These are phyloP conservation scores for Acacia confusa DNA, from an alignment of 306 rosid genomes.

Conservation along the genomic window DNA sequence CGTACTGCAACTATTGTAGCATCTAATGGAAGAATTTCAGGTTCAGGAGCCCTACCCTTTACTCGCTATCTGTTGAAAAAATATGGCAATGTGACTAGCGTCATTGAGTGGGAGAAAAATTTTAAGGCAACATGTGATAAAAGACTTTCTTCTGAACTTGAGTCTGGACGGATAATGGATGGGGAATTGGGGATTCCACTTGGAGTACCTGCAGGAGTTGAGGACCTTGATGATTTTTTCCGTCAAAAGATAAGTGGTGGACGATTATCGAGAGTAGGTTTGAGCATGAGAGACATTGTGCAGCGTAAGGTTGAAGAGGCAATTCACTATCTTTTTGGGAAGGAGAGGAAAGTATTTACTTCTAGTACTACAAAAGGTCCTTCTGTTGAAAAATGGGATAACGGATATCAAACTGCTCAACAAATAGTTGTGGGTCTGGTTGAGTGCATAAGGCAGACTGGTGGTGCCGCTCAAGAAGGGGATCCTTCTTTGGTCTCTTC, in stretches of 20 bases:
- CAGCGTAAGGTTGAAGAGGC: slow-evolving; percentile 73
- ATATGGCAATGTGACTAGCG: slow-evolving; percentile 60
- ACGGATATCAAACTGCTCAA: slow-evolving; percentile 80
- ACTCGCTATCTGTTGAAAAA: slow-evolving; percentile 70
- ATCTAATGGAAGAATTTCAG: slow-evolving; percentile 74
- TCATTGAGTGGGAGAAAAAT: slow-evolving; percentile 81
- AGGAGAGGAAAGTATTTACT: slow-evolving; percentile 70
- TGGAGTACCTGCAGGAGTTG: slow-evolving; percentile 90
- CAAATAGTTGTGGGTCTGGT: slow-evolving; percentile 67
- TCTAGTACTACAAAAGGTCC: slow-evolving; percentile 59
- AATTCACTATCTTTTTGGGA: slow-evolving; percentile 55
- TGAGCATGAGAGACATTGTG: slow-evolving; percentile 79
- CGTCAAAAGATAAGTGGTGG: slow-evolving; percentile 86
- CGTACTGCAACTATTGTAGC: slow-evolving; percentile 65
- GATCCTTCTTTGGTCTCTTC: slow-evolving; percentile 92
- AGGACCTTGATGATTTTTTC: slow-evolving; percentile 82
- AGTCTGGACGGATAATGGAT: slow-evolving; percentile 63
- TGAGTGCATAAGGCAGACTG: slow-evolving; percentile 92
- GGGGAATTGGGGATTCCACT: slow-evolving; percentile 80
- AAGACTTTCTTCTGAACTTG: slow-evolving; percentile 83
- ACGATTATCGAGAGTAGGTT: slow-evolving; percentile 79
- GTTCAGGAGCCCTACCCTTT: slow-evolving; percentile 62
- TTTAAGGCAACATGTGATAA: slow-evolving; percentile 72
- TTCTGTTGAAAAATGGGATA: slow-evolving; percentile 74
- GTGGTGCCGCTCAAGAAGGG: slow-evolving; percentile 99